A percentile compares a stretch with the other conserved stretches of the same genome.
Conservation (phyloP, 331 rosid genomes). For the Stylosanthes scabra region DNA sequence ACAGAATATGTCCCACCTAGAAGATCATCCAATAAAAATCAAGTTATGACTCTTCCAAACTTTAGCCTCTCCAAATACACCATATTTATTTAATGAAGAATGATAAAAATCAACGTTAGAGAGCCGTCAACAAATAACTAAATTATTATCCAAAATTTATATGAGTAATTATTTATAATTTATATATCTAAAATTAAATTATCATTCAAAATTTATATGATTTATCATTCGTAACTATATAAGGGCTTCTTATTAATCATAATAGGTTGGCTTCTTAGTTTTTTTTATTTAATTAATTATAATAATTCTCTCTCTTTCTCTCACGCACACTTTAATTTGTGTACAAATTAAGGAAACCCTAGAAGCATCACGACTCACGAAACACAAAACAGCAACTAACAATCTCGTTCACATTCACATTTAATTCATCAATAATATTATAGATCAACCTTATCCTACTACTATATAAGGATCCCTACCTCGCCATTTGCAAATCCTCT, state of each 20-base stretch:
- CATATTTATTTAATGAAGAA: too few relatives aligned
- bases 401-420: constrained; percentile 1
- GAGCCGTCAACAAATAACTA: too few relatives aligned
- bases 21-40: constrained; percentile 29
- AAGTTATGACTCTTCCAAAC: constrained; percentile 24
- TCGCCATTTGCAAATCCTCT: constrained; percentile 29
- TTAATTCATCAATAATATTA: background rate
- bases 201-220: too few relatives aligned
- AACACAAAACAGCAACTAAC: background rate
- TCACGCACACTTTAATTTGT: constrained; percentile 38
- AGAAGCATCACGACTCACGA: constrained; percentile 44
- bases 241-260: too few relatives aligned
- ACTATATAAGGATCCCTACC: constrained; percentile 45
- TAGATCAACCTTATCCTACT: background rate
- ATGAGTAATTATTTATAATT: too few relatives aligned
- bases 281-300: background rate
- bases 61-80: constrained; percentile 14
- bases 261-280: too few relatives aligned
- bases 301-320: background rate
- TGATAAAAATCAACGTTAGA: too few relatives aligned
- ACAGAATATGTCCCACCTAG: constrained; percentile 31
- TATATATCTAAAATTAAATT: too few relatives aligned
- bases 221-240: too few relatives aligned
- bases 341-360: constrained; percentile 56
- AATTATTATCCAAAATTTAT: too few relatives aligned